Conservation (phyloP, 768 basidiomycete genomes). For the Russula compacta region DNA sequence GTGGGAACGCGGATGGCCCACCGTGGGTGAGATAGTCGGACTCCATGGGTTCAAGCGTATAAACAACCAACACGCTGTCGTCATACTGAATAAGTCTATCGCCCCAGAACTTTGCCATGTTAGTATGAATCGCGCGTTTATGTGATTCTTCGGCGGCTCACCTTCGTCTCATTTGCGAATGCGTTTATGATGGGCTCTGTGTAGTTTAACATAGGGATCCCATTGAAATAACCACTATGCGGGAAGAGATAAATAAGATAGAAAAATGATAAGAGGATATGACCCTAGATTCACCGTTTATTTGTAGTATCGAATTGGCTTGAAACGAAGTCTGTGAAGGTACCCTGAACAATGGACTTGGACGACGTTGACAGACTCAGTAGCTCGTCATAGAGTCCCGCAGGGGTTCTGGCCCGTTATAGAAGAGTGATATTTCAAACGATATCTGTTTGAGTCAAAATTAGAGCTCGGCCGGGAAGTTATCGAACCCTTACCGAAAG, state of each 20-base stretch:
- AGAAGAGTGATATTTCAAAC: background rate
- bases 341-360: background rate
- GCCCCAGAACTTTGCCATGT: background rate
- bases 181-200: background rate
- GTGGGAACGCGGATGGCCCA: background rate
- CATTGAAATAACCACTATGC: background rate
- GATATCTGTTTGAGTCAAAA: background rate
- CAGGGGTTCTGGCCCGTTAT: slow-evolving; percentile 4
- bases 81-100: background rate
- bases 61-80: background rate
- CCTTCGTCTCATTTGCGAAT: slow-evolving; percentile 4
- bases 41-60: background rate
- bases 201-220: background rate
- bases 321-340: background rate
- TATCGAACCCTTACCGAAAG: background rate
- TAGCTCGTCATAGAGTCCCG: slow-evolving; percentile 4
- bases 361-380: background rate
- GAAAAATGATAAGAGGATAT: background rate
- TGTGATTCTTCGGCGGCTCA: background rate
- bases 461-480: background rate
- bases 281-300: background rate
- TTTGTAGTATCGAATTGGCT: background rate
- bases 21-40: slow-evolving; percentile 3
- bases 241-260: background rate
- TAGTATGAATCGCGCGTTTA: background rate